phyloP scores from a whole-genome alignment of 208 protist species.

The Acanthamoeba lenticulata region DNA sequence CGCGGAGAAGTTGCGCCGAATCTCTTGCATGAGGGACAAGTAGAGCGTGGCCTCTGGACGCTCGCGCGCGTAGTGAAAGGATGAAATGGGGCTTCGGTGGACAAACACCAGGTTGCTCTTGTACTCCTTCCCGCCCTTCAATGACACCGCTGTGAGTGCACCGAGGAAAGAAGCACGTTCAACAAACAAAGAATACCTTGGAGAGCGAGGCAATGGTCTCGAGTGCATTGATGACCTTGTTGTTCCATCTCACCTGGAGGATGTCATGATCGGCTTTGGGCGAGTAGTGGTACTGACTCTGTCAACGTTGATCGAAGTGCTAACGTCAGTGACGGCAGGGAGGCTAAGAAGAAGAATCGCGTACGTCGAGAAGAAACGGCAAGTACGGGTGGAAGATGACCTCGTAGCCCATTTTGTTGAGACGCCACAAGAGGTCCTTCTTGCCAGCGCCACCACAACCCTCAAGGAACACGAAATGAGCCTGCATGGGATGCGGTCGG shows the following conservation, averaged over 20 bases:
- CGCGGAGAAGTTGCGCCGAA: not conserved
- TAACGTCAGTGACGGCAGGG: not conserved
- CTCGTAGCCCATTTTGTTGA: conserved; percentile 50
- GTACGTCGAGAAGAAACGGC: not conserved
- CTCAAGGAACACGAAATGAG: conserved; percentile 61
- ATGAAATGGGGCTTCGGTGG: conserved; percentile 32
- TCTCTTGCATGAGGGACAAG: not conserved
- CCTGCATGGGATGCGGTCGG: no score
- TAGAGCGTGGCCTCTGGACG: not conserved
- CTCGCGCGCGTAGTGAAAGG: not conserved
- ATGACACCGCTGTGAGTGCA: not conserved
- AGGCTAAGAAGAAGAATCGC: not conserved
- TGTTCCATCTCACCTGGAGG: not conserved
- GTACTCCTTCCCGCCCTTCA: conserved; percentile 11
- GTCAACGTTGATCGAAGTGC: not conserved
- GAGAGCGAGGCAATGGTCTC: not conserved
- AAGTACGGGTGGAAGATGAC: conserved; percentile 19
- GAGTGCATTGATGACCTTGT: conserved; percentile 39
- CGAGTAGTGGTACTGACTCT: not conserved
- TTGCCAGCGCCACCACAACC: conserved; percentile 17
- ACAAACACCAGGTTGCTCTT: conserved; percentile 59
- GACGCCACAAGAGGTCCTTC: conserved; percentile 54
- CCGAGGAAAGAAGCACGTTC: not conserved
- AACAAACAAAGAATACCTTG: not conserved
- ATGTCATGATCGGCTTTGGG: not conserved